These are phyloP conservation scores for Cyphellophora attinorum DNA, from an alignment of 2,329 filamentous ascomycete species.

Conservation along the genomic window DNA sequence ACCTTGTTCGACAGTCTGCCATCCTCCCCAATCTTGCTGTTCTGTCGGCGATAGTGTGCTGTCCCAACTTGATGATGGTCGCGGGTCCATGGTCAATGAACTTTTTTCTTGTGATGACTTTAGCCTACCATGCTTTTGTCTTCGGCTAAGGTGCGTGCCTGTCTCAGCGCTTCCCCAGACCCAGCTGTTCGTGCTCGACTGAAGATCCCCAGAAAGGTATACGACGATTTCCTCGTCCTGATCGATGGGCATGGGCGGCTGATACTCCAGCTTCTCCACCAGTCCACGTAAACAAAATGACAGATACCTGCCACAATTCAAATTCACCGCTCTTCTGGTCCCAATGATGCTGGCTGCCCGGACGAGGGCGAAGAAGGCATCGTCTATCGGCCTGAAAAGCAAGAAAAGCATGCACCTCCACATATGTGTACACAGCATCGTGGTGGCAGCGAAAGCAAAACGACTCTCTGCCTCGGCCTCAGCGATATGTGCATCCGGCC, in stretches of 20 bases:
- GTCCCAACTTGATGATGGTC: constrained; percentile 11
- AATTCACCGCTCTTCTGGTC: constrained; percentile 60
- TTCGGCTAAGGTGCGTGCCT: constrained; percentile 14
- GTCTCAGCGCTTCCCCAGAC: constrained; percentile 62
- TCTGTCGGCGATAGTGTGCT: constrained; percentile 44
- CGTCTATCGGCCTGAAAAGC: constrained; percentile 63
- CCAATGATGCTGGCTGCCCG: constrained; percentile 63
- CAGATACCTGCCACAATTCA: constrained; percentile 71
- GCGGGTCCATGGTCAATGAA: constrained; percentile 10
- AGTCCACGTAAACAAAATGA: constrained; percentile 69
- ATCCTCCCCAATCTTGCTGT: constrained; percentile 65
- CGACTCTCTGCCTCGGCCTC: constrained; percentile 38
- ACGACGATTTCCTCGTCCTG: constrained; percentile 80
- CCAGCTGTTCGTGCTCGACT: constrained; percentile 67
- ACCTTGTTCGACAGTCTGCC: constrained; percentile 62
- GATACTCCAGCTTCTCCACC: constrained; percentile 43
- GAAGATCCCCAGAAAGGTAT: constrained; percentile 78
- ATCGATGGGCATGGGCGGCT: constrained; percentile 34
- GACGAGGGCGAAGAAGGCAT: constrained; percentile 63
- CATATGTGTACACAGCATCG: constrained; percentile 70
- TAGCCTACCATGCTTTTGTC: constrained; percentile 16
- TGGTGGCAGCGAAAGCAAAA: constrained; percentile 57
- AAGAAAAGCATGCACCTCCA: constrained; percentile 81
- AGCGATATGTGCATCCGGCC: constrained; percentile 12
- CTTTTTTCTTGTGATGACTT: constrained; percentile 10